Conservation (phyloP, 805 yeast genomes). For the Lachancea sp. region DNA sequence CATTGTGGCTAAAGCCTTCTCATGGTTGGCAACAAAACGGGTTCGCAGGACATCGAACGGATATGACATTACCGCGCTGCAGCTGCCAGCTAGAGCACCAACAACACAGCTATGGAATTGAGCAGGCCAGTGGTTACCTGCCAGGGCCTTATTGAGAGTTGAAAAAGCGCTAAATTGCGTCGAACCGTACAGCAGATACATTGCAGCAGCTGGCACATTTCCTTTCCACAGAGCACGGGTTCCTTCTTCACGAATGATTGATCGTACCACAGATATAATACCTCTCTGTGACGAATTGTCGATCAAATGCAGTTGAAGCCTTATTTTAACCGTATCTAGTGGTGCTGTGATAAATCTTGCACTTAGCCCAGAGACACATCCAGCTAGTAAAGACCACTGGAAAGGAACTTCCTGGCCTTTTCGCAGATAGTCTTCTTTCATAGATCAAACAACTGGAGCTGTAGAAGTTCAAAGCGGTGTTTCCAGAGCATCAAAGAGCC, state of each 20-base stretch:
- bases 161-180: constrained; percentile 74
- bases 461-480: not conserved
- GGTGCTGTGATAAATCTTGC: constrained; percentile 41
- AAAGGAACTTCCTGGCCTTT: constrained; percentile 49
- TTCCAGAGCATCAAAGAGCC: not conserved
- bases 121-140: constrained; percentile 13
- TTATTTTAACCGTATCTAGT: constrained; percentile 30
- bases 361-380: constrained; percentile 61
- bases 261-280: constrained; percentile 31
- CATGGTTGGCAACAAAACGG: constrained; percentile 63
- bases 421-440: constrained; percentile 38
- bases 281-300: constrained; percentile 3
- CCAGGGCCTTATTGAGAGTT: constrained; percentile 39
- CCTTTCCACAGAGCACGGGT: constrained; percentile 87
- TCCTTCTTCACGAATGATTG: constrained; percentile 59
- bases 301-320: constrained; percentile 23
- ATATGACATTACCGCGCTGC: constrained; percentile 69
- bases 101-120: constrained; percentile 41
- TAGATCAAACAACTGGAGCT: constrained; percentile 10
- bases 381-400: constrained; percentile 54
- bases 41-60: constrained; percentile 91
- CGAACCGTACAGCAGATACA: constrained; percentile 83
- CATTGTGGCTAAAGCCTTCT: constrained; percentile 16
- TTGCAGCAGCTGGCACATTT: constrained; percentile 80
- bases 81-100: constrained; percentile 73